Conservation (phyloP, 169 alveolate genomes). For the Babesia sp. region DNA sequence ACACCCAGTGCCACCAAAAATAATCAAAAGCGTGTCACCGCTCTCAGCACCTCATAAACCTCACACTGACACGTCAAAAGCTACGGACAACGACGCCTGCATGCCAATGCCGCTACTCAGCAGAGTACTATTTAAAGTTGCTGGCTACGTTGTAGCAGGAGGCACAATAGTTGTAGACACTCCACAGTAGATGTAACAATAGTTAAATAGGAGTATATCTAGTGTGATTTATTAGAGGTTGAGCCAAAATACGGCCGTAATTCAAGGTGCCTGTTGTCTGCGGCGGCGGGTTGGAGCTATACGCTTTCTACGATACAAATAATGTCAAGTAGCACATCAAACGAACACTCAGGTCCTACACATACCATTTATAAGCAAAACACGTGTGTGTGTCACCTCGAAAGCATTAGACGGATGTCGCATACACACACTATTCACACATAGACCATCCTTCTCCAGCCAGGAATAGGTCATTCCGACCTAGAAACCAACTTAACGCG, state of each 20-base stretch:
- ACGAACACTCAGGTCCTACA: no score
- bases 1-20: slow-evolving; percentile 13
- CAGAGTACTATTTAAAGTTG: slow-evolving; percentile 28
- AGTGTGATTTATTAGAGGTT: no score
- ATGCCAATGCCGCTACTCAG: slow-evolving; percentile 40
- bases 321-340: no score
- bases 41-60: background rate
- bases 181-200: slow-evolving; percentile 1
- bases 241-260: no score
- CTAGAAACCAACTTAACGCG: background rate
- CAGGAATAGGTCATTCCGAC: background rate
- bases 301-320: no score
- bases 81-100: background rate
- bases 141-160: slow-evolving; percentile 60
- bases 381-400: no score
- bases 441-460: background rate
- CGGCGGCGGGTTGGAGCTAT: no score
- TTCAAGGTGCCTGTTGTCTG: no score
- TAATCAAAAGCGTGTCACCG: background rate
- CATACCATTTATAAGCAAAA: no score
- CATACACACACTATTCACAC: background rate
- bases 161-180: slow-evolving; percentile 25
- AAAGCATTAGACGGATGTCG: no score
- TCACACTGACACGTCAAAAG: background rate
- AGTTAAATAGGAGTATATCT: no score